Base-by-base conservation (phyloP, 1,284 basidiomycete genomes). In the Marasmius oreades region DNA sequence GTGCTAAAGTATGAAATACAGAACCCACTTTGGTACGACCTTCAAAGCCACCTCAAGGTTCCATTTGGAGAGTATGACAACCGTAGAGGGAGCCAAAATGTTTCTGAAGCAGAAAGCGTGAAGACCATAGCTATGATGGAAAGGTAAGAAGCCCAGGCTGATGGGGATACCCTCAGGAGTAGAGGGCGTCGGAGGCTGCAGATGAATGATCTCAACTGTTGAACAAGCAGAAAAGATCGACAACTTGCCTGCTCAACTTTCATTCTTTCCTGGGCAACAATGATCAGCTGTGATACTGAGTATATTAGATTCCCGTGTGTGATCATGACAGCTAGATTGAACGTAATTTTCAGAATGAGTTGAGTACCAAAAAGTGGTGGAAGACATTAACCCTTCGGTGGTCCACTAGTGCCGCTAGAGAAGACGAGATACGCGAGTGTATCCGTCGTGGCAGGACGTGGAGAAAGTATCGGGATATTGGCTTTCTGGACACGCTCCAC, bases 341-440 rank as follows among this genome's bases (percentile, higher is more conserved):
- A 14, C 53, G 14, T 12, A 22, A 24, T 20, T 16, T 26, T 45
- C 34, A 23, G 56, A 18, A 10, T 53, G 50, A 31, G 14, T 43
- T 23, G 16, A 26, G 44, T 18, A 14, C 47, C 22, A 10, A 8
- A 34, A 51, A 48, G 26, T 26, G 2, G 54, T 23, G 4, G 14
- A 54, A 12, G 24, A 58, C 66, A 50, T 33, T n/a, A n/a, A 86
- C 88, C 88, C 78, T 91, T 91, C 0, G 89, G 88, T 3, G 85
- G 70, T 1, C 89, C 89, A 56, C 79, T 89, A 0, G 89, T 91
- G 31, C 88, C 89, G 62, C 88, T 91, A 0, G 88, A 91, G 64
- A 90, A 90, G 0, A 87, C 69, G 1, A 92, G 70, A 67, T 90
- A 89, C 0, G 86, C 88, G 1, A 90, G 70, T 0, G 86, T 88